These are phyloP conservation scores for Letharia columbiana DNA, from an alignment of 495 filamentous ascomycete species.

Conservation along the genomic window DNA sequence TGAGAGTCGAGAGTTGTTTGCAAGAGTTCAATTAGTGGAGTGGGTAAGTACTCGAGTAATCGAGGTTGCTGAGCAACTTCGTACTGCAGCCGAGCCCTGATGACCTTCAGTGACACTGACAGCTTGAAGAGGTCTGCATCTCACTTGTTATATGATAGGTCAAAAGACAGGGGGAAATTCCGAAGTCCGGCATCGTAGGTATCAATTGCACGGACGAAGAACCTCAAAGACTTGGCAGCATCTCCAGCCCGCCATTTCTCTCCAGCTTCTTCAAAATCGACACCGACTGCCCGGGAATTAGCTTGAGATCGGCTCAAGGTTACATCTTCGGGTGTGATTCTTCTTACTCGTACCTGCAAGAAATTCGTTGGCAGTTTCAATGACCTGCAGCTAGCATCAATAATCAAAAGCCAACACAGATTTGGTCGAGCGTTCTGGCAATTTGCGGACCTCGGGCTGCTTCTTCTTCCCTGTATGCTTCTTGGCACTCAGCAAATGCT, in stretches of 20 bases:
- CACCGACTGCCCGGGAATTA: slow-evolving; percentile 43
- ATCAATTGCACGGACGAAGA: slow-evolving; percentile 58
- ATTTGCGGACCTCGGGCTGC: slow-evolving; percentile 9
- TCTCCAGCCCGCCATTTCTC: slow-evolving; percentile 70
- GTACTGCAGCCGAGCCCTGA: slow-evolving; percentile 18
- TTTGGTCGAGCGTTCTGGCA: not conserved
- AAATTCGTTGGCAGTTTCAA: slow-evolving; percentile 54
- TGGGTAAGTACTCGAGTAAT: slow-evolving; percentile 46
- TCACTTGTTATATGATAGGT: slow-evolving; percentile 68
- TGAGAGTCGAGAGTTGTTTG: slow-evolving; percentile 52
- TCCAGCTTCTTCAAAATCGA: slow-evolving; percentile 58
- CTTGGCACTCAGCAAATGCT: slow-evolving; percentile 42
- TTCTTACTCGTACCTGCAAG: slow-evolving; percentile 36
- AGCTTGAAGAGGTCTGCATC: slow-evolving; percentile 14
- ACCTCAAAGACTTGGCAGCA: slow-evolving; percentile 57
- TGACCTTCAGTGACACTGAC: slow-evolving; percentile 1
- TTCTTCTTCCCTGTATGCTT: slow-evolving; percentile 37
- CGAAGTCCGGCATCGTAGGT: slow-evolving; percentile 54
- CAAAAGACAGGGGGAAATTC: slow-evolving; percentile 50
- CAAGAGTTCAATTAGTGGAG: slow-evolving; percentile 43
- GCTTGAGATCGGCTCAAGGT: not conserved
- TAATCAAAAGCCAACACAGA: slow-evolving; percentile 6
- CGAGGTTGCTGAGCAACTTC: slow-evolving; percentile 30
- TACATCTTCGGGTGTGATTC: slow-evolving; percentile 1
- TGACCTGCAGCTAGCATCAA: slow-evolving; percentile 34